phyloP scores from a whole-genome alignment of 2,329 filamentous ascomycete genomes.

The Lachnellula hyalina region DNA sequence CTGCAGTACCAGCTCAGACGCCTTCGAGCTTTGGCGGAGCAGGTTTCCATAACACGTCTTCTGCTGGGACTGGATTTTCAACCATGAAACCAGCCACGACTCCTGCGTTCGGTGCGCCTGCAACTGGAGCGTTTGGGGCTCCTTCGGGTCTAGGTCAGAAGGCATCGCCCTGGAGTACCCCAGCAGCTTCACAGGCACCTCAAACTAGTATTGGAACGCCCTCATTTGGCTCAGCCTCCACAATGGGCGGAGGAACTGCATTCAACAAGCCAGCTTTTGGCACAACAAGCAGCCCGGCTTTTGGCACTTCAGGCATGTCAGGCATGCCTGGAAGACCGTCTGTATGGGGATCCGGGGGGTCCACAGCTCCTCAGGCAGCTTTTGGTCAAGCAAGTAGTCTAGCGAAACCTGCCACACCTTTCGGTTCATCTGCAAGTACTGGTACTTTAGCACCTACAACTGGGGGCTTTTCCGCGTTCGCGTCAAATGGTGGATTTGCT shows the following conservation, averaged over 20 bases:
- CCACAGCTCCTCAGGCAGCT: constrained; percentile 32
- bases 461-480: constrained; percentile 50
- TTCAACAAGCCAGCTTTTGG: constrained; percentile 24
- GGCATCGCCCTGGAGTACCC: constrained; percentile 46
- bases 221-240: constrained; percentile 36
- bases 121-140: constrained; percentile 31
- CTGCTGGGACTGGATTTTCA: constrained; percentile 24
- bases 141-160: constrained; percentile 43
- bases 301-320: constrained; percentile 34
- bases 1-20: constrained; percentile 10
- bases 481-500: constrained; percentile 50
- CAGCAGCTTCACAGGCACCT: constrained; percentile 28
- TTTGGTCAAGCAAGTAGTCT: constrained; percentile 53
- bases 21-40: constrained; percentile 6
- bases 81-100: constrained; percentile 29
- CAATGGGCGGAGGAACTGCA: constrained; percentile 1
- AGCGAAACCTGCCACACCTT: constrained; percentile 34
- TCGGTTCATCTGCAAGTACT: constrained; percentile 24
- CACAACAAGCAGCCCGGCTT: constrained; percentile 9
- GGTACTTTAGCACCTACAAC: constrained; percentile 31
- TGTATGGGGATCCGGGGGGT: constrained; percentile 44
- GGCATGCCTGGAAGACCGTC: constrained; percentile 44
- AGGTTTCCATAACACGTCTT: neutral
- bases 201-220: constrained; percentile 44
- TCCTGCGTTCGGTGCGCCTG: constrained; percentile 30